phyloP scores from a whole-genome alignment of 2,329 filamentous ascomycete species.

The Aspergillus awamori region DNA sequence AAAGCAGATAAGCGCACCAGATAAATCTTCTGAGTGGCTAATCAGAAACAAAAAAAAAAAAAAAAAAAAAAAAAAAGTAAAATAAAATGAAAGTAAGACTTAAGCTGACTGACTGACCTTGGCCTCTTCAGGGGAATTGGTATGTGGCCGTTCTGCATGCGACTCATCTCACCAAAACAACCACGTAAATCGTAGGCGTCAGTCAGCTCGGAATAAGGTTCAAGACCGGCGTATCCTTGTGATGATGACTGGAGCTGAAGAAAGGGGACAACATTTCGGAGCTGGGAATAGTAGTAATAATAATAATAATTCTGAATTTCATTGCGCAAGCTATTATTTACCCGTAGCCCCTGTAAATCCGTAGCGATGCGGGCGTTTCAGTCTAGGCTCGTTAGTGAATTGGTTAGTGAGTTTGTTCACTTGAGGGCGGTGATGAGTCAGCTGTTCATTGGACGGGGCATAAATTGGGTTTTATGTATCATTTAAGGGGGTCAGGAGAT shows the following conservation, averaged over 20 bases:
- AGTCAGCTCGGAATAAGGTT: slow-evolving; percentile 8
- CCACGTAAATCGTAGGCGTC: neutral
- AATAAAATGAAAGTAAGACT: neutral
- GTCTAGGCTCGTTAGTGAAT: neutral
- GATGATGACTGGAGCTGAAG: neutral
- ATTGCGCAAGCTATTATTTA: neutral
- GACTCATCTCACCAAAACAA: slow-evolving; percentile 8
- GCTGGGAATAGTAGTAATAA: too few species aligned
- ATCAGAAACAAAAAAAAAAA: neutral
- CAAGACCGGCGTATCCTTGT: neutral
- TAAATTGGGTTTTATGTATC: neutral
- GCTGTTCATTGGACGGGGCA: neutral
- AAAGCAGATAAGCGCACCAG: neutral
- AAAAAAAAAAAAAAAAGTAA: neutral
- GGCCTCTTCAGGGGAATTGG: slow-evolving; percentile 1
- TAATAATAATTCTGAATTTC: neutral
- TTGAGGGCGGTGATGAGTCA: neutral
- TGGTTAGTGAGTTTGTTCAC: neutral
- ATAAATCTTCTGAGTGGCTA: neutral
- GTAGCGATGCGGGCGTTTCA: slow-evolving; percentile 4
- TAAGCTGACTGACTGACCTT: slow-evolving; percentile 10
- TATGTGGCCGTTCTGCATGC: slow-evolving; percentile 4
- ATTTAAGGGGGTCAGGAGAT: neutral
- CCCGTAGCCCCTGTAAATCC: neutral
- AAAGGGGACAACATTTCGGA: neutral